Evolutionary conservation across 2,329 filamentous ascomycete species (phyloP).

Genomic region (Lasiodiplodia gonubiensis): DNA sequence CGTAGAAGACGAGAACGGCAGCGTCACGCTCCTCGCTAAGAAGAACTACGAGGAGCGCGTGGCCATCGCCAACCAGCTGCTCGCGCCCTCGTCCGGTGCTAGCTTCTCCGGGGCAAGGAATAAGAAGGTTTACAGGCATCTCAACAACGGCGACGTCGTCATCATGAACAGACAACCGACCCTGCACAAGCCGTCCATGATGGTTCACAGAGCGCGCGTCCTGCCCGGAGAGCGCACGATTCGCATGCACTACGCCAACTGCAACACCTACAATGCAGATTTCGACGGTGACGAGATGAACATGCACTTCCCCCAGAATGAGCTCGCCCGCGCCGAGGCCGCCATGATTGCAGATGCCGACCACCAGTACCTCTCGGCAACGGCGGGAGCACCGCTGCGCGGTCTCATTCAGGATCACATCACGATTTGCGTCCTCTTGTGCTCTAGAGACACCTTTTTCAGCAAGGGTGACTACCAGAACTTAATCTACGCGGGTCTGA

Average conservation of each 20-base stretch:
- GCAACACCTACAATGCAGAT: slow-evolving; percentile 99
- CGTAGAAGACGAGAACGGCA: slow-evolving; percentile 94
- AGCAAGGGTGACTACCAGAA: slow-evolving; percentile 88
- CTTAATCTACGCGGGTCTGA: slow-evolving; percentile 85
- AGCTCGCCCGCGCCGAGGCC: slow-evolving; percentile 90
- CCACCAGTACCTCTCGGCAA: slow-evolving; percentile 94
- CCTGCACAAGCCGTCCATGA: slow-evolving; percentile 97
- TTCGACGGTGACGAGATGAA: slow-evolving; percentile 99
- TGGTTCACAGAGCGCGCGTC: slow-evolving; percentile 93
- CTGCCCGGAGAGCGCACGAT: slow-evolving; percentile 95
- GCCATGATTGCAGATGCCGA: slow-evolving; percentile 94
- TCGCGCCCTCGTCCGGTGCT: slow-evolving; percentile 75
- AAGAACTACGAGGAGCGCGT: slow-evolving; percentile 88
- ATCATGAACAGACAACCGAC: slow-evolving; percentile 99
- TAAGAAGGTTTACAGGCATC: slow-evolving; percentile 95
- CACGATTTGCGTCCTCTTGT: slow-evolving; percentile 89
- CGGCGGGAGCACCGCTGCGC: slow-evolving; percentile 88
- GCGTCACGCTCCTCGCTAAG: slow-evolving; percentile 83
- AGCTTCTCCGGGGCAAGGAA: slow-evolving; percentile 75
- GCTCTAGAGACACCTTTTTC: slow-evolving; percentile 90
- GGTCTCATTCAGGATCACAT: slow-evolving; percentile 99
- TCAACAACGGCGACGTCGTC: slow-evolving; percentile 95
- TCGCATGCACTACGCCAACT: slow-evolving; percentile 99
- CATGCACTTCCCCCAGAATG: slow-evolving; percentile 99
- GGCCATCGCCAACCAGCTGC: slow-evolving; percentile 88